These are phyloP conservation scores for Dothistroma pini DNA, from an alignment of 2,329 filamentous ascomycete genomes.

Conservation along the genomic window DNA sequence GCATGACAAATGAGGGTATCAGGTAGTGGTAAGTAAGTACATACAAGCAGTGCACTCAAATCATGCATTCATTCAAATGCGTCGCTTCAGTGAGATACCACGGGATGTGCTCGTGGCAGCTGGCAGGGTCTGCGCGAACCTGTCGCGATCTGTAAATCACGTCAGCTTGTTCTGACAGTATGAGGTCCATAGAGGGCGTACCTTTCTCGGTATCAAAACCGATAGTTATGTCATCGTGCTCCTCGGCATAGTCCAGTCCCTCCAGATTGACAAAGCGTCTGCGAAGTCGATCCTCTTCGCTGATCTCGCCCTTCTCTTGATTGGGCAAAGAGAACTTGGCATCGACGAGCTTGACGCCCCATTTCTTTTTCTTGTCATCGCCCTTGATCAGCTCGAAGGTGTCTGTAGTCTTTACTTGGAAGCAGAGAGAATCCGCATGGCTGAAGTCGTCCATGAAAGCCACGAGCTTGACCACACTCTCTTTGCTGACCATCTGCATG, in stretches of 20 bases:
- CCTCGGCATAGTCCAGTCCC: conserved; percentile 81
- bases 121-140: conserved; percentile 45
- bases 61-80: conserved; percentile 23
- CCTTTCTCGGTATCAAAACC: conserved; percentile 69
- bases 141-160: conserved; percentile 41
- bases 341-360: conserved; percentile 75
- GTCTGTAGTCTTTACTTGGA: conserved; percentile 79
- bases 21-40: background rate
- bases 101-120: conserved; percentile 40
- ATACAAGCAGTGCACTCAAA: background rate
- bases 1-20: background rate
- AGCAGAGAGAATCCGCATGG: conserved; percentile 85
- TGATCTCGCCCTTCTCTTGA: conserved; percentile 47
- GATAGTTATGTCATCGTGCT: conserved; percentile 88
- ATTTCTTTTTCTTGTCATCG: conserved; percentile 51
- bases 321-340: conserved; percentile 84
- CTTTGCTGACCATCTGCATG: conserved; percentile 73
- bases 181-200: conserved; percentile 19
- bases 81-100: conserved; percentile 43
- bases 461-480: conserved; percentile 71
- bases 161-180: background rate
- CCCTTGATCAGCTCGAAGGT: conserved; percentile 62
- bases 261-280: conserved; percentile 80
- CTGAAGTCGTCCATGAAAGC: conserved; percentile 87
- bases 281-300: conserved; percentile 56